Base-by-base conservation (phyloP, 768 basidiomycete species). In the Pleurotus pulmonarius region DNA sequence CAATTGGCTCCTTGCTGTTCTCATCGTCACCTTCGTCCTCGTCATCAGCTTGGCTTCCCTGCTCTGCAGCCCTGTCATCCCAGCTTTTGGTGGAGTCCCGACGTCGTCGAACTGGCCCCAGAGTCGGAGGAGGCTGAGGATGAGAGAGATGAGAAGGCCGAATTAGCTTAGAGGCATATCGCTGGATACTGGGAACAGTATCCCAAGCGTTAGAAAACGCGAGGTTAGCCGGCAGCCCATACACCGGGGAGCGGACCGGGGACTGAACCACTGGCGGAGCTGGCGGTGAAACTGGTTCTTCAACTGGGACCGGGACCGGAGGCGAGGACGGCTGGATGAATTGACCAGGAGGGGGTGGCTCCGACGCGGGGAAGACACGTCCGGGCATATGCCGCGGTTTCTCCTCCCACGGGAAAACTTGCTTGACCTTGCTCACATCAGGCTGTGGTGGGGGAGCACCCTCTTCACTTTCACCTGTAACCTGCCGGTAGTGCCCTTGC, bases 391-490 rank as follows among this genome's bases (percentile, higher is more conserved):
- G 79, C 29, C 88, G 83, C 11, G 82, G 86, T 62, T 82, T 81
- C 57, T 85, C 81, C 67, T 99, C 96, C 96, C 96, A 99, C n/a
- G 96, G 94, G 70, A 99, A 98, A 34, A 97, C 76, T 34, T 80
- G 74, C 58, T 86, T 87, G 18, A 95, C 82, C 64, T 90, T 90
- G 22, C 71, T 72, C 24, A 75, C 79, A 66, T 94, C 90, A 3
- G 94, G 92, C 60, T 76, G 80, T 5, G 81, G 79, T 11, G 73
- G 70, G 13, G 67, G 62, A 9, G 75, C 73, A 26, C 67, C 60
- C n/a, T 68, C 62, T 39, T 71, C 72, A n/a, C 39, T 41, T 20
- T 80, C 79, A n/a, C 79, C 79, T 1, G 76, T 77, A 16, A 89
- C 83, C 63, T 80, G 81, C 13, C 79, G 76, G 71, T 95, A 91